Conservation (phyloP, 352 stramenopile species). For the Pythium apleroticum region DNA sequence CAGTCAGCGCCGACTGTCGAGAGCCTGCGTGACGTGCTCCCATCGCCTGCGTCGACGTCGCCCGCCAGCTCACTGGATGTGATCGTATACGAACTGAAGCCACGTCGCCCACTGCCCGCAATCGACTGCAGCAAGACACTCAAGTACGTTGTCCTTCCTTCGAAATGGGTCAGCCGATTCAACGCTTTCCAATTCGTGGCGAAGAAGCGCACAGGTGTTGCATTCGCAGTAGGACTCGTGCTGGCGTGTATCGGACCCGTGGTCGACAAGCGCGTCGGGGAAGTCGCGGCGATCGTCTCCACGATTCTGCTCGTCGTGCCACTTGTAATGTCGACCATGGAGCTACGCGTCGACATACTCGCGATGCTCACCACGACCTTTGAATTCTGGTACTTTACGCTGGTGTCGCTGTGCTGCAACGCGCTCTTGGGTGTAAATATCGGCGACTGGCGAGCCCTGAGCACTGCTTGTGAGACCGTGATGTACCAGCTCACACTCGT, state of each 20-base stretch:
- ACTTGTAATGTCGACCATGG: not conserved
- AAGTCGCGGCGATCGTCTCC: not conserved
- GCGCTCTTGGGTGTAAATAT: not conserved
- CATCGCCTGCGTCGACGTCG: not conserved
- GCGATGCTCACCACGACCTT: not conserved
- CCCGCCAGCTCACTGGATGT: no score
- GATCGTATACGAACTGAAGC: no score
- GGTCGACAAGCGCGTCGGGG: not conserved
- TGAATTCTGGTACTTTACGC: constrained; percentile 13
- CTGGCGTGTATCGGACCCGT: not conserved
- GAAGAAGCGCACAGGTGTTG: not conserved
- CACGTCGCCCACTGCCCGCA: not conserved
- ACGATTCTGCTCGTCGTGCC: not conserved
- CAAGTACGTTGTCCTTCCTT: not conserved
- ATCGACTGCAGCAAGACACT: not conserved
- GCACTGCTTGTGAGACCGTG: not conserved
- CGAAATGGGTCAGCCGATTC: not conserved
- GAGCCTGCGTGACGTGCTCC: not conserved
- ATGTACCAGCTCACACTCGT: constrained; percentile 1
- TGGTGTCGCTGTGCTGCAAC: not conserved
- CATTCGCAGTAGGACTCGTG: not conserved
- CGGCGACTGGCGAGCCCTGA: not conserved
- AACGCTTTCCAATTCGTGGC: not conserved
- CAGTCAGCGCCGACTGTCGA: not conserved
- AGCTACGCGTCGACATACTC: not conserved